Base-by-base conservation (phyloP, 2,329 filamentous ascomycete genomes). In the Cladosporium velox region DNA sequence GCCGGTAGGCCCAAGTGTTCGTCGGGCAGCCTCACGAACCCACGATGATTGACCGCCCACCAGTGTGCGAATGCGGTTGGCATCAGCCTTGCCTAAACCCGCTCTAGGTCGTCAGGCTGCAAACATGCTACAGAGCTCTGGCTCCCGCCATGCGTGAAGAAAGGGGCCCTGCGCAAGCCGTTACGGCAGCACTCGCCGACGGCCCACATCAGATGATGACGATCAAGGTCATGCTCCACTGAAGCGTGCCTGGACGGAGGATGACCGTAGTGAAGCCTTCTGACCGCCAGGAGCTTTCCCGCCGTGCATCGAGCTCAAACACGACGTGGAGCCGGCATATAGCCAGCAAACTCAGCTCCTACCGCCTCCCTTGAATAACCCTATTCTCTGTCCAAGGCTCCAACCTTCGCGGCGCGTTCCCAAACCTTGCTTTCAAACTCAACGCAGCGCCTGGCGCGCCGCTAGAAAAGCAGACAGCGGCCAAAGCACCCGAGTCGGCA, bases 331-430 rank as follows among this genome's bases (percentile, higher is more conserved):
- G 34, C 61, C 61, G 61, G 51, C 24, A 64, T 41, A 64, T 64
- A 64, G 34, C 61, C 61, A 64, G 61, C 61, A 57, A 57, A 47
- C 49, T 55, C 55, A 21, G 34, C 15, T 32, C 28, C 41, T 51
- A 15, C 41, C 38, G 38, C 44, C 47, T 38, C 30, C 15, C 14
- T 18, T 30, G 14, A 28, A 38, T 26, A 47, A 47, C 30, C 51
- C 51, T 32, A 26, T 21, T 21, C 24, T 34, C 44, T 41, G 15
- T 34, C 30, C 59, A 62, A 34, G 59, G 59, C 47, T 52, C 12
- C 61, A 64, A 64, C 51, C 61, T 64, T 64, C 61, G 35, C 61
- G 61, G 61, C 61, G 61, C 61, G 61, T 24, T 54, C 61, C 61
- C 61, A 64, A 55, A 57, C 61, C 61, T 63, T 64, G 35, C 51